Base-by-base conservation (phyloP, 140 eudicot genomes). In the Erigeron philadelphicus region DNA sequence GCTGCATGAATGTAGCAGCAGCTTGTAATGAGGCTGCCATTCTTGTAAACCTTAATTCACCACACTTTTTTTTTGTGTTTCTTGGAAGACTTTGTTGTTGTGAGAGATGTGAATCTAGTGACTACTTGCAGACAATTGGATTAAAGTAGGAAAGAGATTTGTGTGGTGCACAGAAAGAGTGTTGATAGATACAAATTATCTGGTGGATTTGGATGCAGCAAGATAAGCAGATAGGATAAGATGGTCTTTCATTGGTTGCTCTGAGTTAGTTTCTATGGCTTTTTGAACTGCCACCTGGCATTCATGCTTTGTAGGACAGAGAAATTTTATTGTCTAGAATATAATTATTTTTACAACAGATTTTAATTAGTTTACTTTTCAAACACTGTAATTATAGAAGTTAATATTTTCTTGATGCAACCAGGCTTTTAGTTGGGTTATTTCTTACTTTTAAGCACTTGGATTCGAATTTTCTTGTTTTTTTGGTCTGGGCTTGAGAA, bases 171-270 rank as follows among this genome's bases (percentile, higher is more conserved):
- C 50, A 78, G 60, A 72, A 72, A 23, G 45, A 57, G 65, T 46
- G 16, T 55, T 56, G 64, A 43, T 48, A 21, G 61, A 61, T 62
- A 62, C 68, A 72, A 54, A 15, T 55, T 69, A 52, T 70, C 66
- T 76, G 75, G 76, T 75, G 80, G 83, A 56, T 35, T 70, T 67
- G 70, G 0, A 41, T 58, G 23, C 57, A 35, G 80, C 48, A 63
- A 70, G 92, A 85, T 85, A 83, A 85, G 86, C 73, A 52, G 88
- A 81, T 83, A 85, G 92, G 92, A 85, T 85, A 85, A 82, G 90
- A 80, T 76, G 53, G 49, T 72, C 13, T 76, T 76, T 61, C 81
- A 84, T 84, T 84, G 88, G 88, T 64, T 71, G 72, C 6, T 67
- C 10, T 25, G 3, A 38, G 54, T 56, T 74, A 17, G 3, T 74